Evolutionary conservation across 768 basidiomycete genomes (phyloP), one percentile per base, ranked within the genome.

Genomic region (Lactarius evosmus): DNA sequence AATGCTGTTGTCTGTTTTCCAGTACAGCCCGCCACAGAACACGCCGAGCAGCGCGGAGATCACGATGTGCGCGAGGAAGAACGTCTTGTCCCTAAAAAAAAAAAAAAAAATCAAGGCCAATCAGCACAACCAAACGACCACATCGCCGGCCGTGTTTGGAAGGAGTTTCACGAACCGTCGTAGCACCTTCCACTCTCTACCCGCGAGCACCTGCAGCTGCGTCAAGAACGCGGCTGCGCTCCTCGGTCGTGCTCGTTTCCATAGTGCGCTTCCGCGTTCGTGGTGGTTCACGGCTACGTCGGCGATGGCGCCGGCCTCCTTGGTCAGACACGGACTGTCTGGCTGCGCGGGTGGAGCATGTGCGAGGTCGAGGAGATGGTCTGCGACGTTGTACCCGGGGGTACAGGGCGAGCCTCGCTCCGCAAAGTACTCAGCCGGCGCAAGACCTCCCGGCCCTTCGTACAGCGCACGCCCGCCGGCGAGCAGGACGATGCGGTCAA

Each of bases 21-120:
- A 98, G 73, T 95, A 97, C 61, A 96, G 74, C 0, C 95, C 95
- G 61, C 93, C 93, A 66, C 91, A 91, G 71, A 97, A 93, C 2
- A 92, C 87, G 0, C 95, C 95, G 7, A 97, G 76, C 0, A 95
- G 70, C 8, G 83, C 78, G 12, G 94, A 80, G 17, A 91, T 78
- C 4, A 77, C 73, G 27, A 93, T 72, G 76, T 98, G 95, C 0
- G 93, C 85, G 44, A 93, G 73, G 76, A 95, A 89, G 36, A 94
- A 74, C 0, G 89, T 85, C 72, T 88, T 90, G 71, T 96, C 94
- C 70, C 93, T 89, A 62, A n/a, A 55, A 29, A 11, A 41, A n/a
- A 55, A 29, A 11, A 41, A 16, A 61, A 56, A 30, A 8, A 50
- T 16, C 1, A 17, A 38, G 14, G 19, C 58, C 59, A 17, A 66